Conservation (phyloP, 1,139 yeast species). For the Casaregolazyma suthepensis region DNA sequence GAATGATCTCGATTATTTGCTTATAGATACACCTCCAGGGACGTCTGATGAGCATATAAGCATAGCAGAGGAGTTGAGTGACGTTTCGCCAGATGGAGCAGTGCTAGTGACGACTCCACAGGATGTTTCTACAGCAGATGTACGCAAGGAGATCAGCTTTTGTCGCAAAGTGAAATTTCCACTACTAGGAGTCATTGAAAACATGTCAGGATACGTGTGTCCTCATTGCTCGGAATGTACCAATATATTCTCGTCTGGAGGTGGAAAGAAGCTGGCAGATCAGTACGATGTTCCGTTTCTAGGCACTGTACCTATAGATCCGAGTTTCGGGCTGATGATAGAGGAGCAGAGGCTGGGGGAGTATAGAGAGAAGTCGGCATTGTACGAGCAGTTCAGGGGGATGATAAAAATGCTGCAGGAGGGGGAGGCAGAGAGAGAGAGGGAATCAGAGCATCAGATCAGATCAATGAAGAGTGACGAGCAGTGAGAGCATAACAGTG, state of each 20-base stretch:
- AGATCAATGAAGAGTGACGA: no score
- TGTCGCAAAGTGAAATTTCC: slow-evolving; percentile 79
- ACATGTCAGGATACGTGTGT: slow-evolving; percentile 95
- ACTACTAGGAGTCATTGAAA: slow-evolving; percentile 84
- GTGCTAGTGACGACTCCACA: slow-evolving; percentile 96
- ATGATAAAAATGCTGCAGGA: slow-evolving; percentile 38
- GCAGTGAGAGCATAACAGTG: no score
- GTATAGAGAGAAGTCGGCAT: slow-evolving; percentile 33
- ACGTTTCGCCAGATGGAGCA: slow-evolving; percentile 82
- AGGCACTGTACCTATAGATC: slow-evolving; percentile 91
- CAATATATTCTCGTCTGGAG: slow-evolving; percentile 86
- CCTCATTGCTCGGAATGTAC: slow-evolving; percentile 87
- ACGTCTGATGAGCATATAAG: slow-evolving; percentile 98
- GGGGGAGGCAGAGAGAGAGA: neutral
- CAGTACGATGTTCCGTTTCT: slow-evolving; percentile 58
- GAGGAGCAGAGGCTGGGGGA: slow-evolving; percentile 42
- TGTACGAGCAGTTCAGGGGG: slow-evolving; percentile 44
- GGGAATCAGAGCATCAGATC: no score
- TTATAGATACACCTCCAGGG: slow-evolving; percentile 98
- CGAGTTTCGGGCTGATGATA: slow-evolving; percentile 76
- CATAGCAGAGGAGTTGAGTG: slow-evolving; percentile 81
- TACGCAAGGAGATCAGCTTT: slow-evolving; percentile 86
- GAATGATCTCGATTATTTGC: slow-evolving; percentile 75
- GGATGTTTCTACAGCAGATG: slow-evolving; percentile 87
- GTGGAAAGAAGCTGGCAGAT: slow-evolving; percentile 70